A percentile compares a stretch with the other conserved stretches of the same genome.
Conservation (phyloP, 352 stramenopile species). For the Phytophthora ohioensis region DNA sequence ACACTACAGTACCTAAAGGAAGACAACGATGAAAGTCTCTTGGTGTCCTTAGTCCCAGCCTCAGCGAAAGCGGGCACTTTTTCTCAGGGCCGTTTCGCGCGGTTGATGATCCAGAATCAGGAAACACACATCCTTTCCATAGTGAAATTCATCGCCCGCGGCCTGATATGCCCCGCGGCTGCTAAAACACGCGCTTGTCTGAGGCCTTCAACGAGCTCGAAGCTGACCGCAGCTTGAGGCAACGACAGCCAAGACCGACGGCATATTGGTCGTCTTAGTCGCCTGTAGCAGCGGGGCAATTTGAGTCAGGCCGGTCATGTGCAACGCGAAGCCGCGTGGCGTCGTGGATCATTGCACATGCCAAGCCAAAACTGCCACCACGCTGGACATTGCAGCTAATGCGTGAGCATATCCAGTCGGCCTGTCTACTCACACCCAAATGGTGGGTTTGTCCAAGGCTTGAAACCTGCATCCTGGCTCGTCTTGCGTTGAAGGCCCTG, state of each 20-base stretch:
- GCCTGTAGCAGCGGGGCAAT: not conserved
- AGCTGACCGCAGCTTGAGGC: not conserved
- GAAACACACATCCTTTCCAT: conserved; percentile 25
- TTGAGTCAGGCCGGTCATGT: conserved; percentile 6
- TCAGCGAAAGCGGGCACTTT: conserved; percentile 17
- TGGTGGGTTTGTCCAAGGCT: conserved; percentile 21
- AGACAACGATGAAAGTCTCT: not conserved
- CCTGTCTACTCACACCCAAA: conserved; percentile 24
- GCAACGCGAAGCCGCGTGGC: conserved; percentile 7
- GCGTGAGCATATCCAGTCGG: conserved; percentile 17
- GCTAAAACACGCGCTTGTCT: conserved; percentile 7
- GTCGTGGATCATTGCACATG: conserved; percentile 12
- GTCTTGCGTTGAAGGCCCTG: conserved; percentile 13
- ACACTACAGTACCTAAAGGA: not conserved
- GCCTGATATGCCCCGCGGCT: conserved; percentile 26
- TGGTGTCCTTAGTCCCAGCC: conserved; percentile 7
- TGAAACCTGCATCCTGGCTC: conserved; percentile 3
- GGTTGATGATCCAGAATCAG: conserved; percentile 28
- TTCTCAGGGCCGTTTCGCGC: conserved; percentile 22
- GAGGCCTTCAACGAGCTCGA: not conserved
- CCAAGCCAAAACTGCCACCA: conserved; percentile 1
- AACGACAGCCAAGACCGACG: not conserved
- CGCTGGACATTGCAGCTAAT: not conserved
- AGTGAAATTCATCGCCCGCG: conserved; percentile 24
- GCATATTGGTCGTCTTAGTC: conserved; percentile 5